Percentiles rank a stretch among this genome's conserved stretches.
Evolutionary conservation across 306 rosid genomes (phyloP).

Genomic region (Fragaria vesca): DNA sequence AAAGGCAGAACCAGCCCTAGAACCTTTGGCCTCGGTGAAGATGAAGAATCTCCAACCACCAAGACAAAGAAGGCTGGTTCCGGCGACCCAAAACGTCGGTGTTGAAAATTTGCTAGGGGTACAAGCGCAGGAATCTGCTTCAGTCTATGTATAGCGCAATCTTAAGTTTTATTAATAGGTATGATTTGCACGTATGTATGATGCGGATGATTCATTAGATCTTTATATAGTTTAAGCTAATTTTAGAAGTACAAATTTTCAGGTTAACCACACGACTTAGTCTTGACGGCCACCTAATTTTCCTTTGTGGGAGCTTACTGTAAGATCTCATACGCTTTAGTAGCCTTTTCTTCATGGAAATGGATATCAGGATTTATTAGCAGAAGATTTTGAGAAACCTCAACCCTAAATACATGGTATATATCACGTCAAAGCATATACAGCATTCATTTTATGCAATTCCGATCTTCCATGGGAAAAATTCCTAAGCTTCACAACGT

Average conservation of each 20-base stretch:
- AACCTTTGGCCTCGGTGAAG: neutral
- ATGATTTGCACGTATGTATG: neutral
- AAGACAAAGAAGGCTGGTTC: slow-evolving; percentile 7
- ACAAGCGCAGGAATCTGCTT: neutral
- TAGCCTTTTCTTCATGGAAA: too few species aligned
- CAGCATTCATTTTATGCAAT: too few species aligned
- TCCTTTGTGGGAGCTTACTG: neutral
- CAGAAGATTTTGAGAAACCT: too few species aligned
- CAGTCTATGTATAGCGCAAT: neutral
- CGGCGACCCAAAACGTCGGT: neutral
- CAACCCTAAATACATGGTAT: too few species aligned
- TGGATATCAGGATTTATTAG: too few species aligned
- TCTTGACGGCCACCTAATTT: neutral
- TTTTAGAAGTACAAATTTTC: neutral
- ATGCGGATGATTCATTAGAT: neutral
- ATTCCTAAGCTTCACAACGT: neutral
- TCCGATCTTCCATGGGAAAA: neutral
- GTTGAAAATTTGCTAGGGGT: neutral
- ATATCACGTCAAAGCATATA: neutral
- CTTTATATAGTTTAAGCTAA: neutral
- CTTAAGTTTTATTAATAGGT: neutral
- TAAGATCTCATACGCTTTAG: too few species aligned
- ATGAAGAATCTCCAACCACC: neutral
- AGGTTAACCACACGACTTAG: neutral
- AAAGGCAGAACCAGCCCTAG: neutral